Conservation (phyloP, 2,329 filamentous ascomycete genomes). For the Epichloe aotearoae region DNA sequence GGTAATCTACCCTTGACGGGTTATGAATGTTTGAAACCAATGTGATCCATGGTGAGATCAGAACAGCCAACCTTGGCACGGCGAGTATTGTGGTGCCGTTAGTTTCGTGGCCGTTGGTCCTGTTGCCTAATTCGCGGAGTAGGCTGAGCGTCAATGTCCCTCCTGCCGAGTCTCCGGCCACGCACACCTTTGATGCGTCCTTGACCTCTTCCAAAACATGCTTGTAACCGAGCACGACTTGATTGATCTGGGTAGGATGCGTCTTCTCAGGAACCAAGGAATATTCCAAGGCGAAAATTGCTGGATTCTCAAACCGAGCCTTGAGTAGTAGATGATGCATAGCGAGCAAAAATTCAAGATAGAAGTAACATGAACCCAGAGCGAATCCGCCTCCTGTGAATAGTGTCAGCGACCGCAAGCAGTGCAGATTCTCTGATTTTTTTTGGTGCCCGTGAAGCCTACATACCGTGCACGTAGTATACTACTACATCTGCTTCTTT, state of each 20-base stretch:
- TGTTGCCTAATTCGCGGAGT: constrained; percentile 49
- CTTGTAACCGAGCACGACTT: constrained; percentile 57
- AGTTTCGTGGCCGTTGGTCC: not conserved
- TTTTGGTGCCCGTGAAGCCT: not conserved
- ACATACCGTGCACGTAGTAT: constrained; percentile 63
- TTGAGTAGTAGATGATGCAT: constrained; percentile 54
- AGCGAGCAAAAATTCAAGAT: constrained; percentile 67
- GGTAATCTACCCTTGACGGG: constrained; percentile 62
- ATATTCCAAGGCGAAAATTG: constrained; percentile 69
- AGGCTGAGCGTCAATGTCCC: constrained; percentile 61
- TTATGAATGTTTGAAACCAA: constrained; percentile 54
- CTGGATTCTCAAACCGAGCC: constrained; percentile 58
- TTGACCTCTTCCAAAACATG: constrained; percentile 48
- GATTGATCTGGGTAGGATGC: constrained; percentile 61
- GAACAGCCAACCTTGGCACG: constrained; percentile 41
- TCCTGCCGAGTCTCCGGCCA: constrained; percentile 71
- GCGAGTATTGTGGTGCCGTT: constrained; percentile 12
- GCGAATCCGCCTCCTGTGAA: constrained; percentile 60
- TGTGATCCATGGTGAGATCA: constrained; percentile 73
- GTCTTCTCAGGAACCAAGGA: constrained; percentile 61
- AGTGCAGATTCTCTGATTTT: not conserved
- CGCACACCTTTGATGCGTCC: constrained; percentile 49
- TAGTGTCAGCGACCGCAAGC: not conserved
- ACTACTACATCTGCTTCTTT: constrained; percentile 60
- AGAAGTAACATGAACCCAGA: constrained; percentile 74